phyloP scores from a whole-genome alignment of 352 stramenopile genomes.

The Aphanomyces invadans region DNA sequence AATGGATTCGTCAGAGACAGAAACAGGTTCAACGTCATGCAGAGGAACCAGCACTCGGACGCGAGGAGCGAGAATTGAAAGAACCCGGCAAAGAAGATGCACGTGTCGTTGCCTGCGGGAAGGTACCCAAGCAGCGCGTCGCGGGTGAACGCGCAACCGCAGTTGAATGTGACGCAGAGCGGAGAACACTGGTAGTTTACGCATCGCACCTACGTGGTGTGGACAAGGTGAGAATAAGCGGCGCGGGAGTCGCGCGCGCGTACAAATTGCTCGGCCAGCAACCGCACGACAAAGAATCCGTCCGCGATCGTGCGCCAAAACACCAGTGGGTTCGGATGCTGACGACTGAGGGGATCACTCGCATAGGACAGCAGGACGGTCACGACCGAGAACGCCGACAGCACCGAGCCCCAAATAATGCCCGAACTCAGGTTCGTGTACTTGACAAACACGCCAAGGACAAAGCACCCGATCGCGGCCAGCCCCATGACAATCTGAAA shows the following conservation, averaged over 20 bases:
- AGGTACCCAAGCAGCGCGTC: slow-evolving; percentile 23
- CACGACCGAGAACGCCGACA: slow-evolving; percentile 79
- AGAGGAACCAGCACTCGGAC: slow-evolving; percentile 85
- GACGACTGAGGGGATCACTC: slow-evolving; percentile 66
- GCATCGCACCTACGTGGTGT: slow-evolving; percentile 17
- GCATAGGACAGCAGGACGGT: slow-evolving; percentile 81
- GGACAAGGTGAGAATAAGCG: too few relatives aligned
- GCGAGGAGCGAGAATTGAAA: slow-evolving; percentile 82
- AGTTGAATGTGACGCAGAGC: slow-evolving; percentile 69
- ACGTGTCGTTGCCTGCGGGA: slow-evolving; percentile 31
- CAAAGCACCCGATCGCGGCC: slow-evolving; percentile 36
- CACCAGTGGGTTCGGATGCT: slow-evolving; percentile 82
- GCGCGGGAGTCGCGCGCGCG: too few relatives aligned
- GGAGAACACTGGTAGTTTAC: slow-evolving; percentile 46
- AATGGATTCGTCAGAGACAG: slow-evolving; percentile 86
- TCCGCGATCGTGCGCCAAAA: slow-evolving; percentile 85
- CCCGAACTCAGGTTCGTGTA: slow-evolving; percentile 77
- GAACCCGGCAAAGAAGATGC: slow-evolving; percentile 63
- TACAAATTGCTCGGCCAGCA: slow-evolving; percentile 74
- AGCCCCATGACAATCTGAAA: slow-evolving; percentile 83
- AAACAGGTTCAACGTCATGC: slow-evolving; percentile 82
- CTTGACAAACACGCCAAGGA: slow-evolving; percentile 44
- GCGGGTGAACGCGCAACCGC: slow-evolving; percentile 54
- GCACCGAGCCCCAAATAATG: slow-evolving; percentile 75
- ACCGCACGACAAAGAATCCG: slow-evolving; percentile 71